Percentiles rank a stretch among this genome's conserved stretches.
Conservation (phyloP, 2,329 filamentous ascomycete genomes). For the Trichoderma hamatum region DNA sequence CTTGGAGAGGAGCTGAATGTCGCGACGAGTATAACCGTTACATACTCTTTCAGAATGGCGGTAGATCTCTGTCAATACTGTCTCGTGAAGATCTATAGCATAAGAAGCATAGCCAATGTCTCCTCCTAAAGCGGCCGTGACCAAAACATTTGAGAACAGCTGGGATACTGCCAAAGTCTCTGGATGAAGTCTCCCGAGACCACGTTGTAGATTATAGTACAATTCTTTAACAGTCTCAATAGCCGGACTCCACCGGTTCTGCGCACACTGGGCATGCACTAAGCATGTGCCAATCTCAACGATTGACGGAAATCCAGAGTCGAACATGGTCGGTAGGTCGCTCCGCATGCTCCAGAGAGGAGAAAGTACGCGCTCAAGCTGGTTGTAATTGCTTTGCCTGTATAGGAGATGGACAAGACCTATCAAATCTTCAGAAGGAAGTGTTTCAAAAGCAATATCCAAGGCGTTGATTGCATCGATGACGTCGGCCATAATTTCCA, state of each 20-base stretch:
- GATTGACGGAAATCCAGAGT: background rate
- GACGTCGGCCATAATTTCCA: constrained; percentile 30
- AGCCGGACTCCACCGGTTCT: constrained; percentile 21
- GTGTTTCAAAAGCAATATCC: constrained; percentile 48
- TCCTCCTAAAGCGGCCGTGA: background rate
- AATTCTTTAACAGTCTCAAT: constrained; percentile 34
- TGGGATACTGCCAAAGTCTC: constrained; percentile 35
- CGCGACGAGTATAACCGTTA: constrained; percentile 1
- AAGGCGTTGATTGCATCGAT: constrained; percentile 46
- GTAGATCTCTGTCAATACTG: background rate
- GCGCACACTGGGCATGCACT: background rate
- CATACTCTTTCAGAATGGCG: background rate
- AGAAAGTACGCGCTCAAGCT: constrained; percentile 43
- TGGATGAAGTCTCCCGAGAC: constrained; percentile 33
- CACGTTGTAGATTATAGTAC: constrained; percentile 36
- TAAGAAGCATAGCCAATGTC: background rate
- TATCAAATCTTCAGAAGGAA: constrained; percentile 49
- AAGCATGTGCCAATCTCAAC: background rate
- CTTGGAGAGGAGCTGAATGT: background rate
- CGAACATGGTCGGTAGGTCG: constrained; percentile 25
- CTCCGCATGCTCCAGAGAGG: constrained; percentile 34
- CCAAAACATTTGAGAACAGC: constrained; percentile 33
- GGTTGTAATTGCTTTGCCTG: constrained; percentile 49
- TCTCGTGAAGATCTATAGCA: background rate
- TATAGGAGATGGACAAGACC: constrained; percentile 51